Conservation (phyloP, 2,329 filamentous ascomycete genomes). For the Penicillium freii region DNA sequence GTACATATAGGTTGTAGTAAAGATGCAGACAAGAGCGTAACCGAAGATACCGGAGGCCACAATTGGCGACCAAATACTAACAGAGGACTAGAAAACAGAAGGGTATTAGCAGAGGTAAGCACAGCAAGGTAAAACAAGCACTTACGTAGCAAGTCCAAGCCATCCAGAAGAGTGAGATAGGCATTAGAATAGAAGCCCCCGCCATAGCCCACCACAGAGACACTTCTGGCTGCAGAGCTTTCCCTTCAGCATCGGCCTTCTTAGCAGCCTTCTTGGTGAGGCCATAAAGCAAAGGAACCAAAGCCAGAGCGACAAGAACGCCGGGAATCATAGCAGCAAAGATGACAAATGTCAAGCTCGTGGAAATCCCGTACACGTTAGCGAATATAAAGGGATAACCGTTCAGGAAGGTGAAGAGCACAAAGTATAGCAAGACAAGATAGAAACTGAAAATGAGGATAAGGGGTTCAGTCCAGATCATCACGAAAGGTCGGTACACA, state of each 20-base stretch:
- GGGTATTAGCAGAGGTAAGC: not conserved
- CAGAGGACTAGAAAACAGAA: conserved; percentile 16
- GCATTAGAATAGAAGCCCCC: not conserved
- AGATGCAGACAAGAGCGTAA: conserved; percentile 49
- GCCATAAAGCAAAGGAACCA: conserved; percentile 1
- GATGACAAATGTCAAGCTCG: conserved; percentile 46
- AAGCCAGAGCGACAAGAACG: not conserved
- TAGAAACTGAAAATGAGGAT: conserved; percentile 29
- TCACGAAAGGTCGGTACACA: conserved; percentile 46
- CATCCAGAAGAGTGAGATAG: conserved; percentile 3
- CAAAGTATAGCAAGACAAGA: conserved; percentile 30
- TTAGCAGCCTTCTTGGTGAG: not conserved
- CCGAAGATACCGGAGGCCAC: conserved; percentile 53
- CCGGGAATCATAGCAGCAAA: conserved; percentile 46
- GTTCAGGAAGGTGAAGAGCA: conserved; percentile 38
- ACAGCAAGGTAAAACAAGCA: not conserved
- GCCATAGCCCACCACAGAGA: conserved; percentile 5
- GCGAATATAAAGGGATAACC: conserved; percentile 54
- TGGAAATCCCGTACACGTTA: conserved; percentile 48
- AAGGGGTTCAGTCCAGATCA: conserved; percentile 27
- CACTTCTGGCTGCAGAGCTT: conserved; percentile 4
- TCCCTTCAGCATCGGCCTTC: not conserved
- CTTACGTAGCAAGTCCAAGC: conserved; percentile 19
- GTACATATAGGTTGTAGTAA: conserved; percentile 54
- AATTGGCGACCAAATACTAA: conserved; percentile 53